Base-by-base conservation (phyloP, 2,329 filamentous ascomycete species). In the Alternaria tenuissima region DNA sequence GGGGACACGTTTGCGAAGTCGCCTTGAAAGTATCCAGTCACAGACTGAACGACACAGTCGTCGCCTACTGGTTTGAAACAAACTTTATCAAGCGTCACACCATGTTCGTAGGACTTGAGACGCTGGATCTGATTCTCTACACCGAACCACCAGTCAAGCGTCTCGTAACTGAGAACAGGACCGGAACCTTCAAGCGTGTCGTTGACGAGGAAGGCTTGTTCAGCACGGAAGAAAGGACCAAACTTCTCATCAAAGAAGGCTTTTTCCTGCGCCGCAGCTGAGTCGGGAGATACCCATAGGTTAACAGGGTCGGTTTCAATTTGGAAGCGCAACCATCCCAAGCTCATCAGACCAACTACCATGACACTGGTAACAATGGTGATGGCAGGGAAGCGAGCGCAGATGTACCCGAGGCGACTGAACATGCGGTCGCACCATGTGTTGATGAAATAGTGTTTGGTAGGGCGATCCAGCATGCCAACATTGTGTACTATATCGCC, bases 211-310 rank as follows among this genome's bases (percentile, higher is more conserved):
- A 99, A 99, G 0, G 89, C 88, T 79, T 99, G 95, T 77, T 99
- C 92, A 0, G 94, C 91, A 41, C 95, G 91, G 80, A 95, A 99
- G 74, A 99, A 99, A 0, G 94, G 93, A 0, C 95, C 96, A 76
- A 99, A 99, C 69, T 93, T 93, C 36, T 87, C 78, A 75, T 99
- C 96, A 66, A 98, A 99, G 76, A 96, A 99, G 1, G 86, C 86
- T 81, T 99, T 99, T 76, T 99, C 94, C 75, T 93, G 87, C 0
- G 95, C 95, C 20, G 96, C 94, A 49, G 89, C 87, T 4, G 95
- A 98, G 8, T 91, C 91, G 7, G 95, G 95, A 70, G 94, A 94
- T n/a, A 99, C 95, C 95, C 95, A 99, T 8, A 99, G 83, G 48
- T 91, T 89, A 11, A 96, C 95, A 6, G 95, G 95, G 63, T 98